These are phyloP conservation scores for Alternaria ventricosa DNA, from an alignment of 2,329 filamentous ascomycete species.

Conservation along the genomic window DNA sequence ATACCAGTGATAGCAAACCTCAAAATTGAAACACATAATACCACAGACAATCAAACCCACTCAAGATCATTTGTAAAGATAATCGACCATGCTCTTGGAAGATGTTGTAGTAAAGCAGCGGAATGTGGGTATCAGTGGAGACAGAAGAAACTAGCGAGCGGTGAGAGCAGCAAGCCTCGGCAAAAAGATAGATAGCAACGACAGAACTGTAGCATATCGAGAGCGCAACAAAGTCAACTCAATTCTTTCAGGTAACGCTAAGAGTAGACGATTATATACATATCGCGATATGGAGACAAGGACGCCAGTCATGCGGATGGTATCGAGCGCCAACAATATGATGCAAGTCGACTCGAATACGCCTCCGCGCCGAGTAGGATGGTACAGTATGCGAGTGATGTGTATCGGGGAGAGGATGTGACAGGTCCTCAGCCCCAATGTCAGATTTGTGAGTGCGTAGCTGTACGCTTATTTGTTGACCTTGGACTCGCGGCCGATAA, in stretches of 20 bases:
- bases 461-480: constrained; percentile 55
- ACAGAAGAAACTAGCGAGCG: constrained; percentile 1
- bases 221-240: neutral
- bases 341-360: constrained; percentile 9
- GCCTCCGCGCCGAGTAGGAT: constrained; percentile 5
- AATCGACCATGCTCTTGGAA: neutral
- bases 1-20: neutral
- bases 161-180: neutral
- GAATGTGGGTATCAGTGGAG: neutral
- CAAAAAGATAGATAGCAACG: neutral
- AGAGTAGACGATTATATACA: constrained; percentile 10
- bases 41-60: neutral
- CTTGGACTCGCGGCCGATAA: constrained; percentile 51
- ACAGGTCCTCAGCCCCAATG: neutral
- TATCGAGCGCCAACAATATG: constrained; percentile 15
- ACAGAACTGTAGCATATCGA: neutral
- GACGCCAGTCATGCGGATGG: constrained; percentile 9
- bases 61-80: neutral
- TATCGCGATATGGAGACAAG: constrained; percentile 4
- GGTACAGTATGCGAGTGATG: constrained; percentile 3
- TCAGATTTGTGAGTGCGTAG: neutral
- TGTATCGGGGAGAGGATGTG: neutral
- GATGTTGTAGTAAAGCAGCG: neutral
- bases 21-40: too few relatives aligned
- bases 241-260: constrained; percentile 1